Percentiles rank a stretch among this genome's conserved stretches.
These are phyloP conservation scores for Capsicum baccatum DNA, from an alignment of 257 asterid species.

Conservation along the genomic window DNA sequence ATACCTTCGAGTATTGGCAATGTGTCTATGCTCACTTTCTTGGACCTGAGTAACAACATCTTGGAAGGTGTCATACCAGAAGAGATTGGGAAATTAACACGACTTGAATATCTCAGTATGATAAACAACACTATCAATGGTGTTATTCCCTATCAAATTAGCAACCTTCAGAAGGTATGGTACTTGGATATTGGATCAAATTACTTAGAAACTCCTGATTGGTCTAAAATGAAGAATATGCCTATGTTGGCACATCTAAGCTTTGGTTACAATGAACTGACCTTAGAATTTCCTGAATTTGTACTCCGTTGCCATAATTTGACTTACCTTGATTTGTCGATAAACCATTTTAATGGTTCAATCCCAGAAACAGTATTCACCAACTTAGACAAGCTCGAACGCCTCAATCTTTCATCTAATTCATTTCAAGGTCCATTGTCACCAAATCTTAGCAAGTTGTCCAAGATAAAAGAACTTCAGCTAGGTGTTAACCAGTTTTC, in stretches of 20 bases:
- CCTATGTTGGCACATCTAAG: slow-evolving; percentile 57
- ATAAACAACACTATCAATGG: slow-evolving; percentile 60
- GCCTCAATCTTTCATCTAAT: slow-evolving; percentile 55
- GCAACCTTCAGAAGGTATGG: slow-evolving; percentile 57
- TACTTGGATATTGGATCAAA: slow-evolving; percentile 74
- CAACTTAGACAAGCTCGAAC: slow-evolving; percentile 55
- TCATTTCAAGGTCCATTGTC: slow-evolving; percentile 60
- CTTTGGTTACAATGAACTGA: slow-evolving; percentile 51
- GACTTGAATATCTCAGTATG: slow-evolving; percentile 54
- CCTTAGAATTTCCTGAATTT: slow-evolving; percentile 62
- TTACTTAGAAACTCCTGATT: slow-evolving; percentile 56
- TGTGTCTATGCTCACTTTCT: slow-evolving; percentile 49
- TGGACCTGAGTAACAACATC: slow-evolving; percentile 71
- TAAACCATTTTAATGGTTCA: slow-evolving; percentile 55
- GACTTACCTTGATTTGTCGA: slow-evolving; percentile 63
- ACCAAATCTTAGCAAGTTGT: slow-evolving; percentile 49
- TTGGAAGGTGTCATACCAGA: slow-evolving; percentile 54
- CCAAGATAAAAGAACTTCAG: slow-evolving; percentile 53
- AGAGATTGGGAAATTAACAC: slow-evolving; percentile 63
- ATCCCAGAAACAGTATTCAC: slow-evolving; percentile 62
- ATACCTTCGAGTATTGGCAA: slow-evolving; percentile 68
- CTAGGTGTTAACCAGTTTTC: slow-evolving; percentile 52
- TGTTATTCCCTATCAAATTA: slow-evolving; percentile 62
- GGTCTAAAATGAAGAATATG: slow-evolving; percentile 63
- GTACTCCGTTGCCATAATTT: slow-evolving; percentile 58